A percentile compares a stretch with the other conserved stretches of the same genome.
Conservation (phyloP, 441 rosid species). For the Aleurites moluccanus region DNA sequence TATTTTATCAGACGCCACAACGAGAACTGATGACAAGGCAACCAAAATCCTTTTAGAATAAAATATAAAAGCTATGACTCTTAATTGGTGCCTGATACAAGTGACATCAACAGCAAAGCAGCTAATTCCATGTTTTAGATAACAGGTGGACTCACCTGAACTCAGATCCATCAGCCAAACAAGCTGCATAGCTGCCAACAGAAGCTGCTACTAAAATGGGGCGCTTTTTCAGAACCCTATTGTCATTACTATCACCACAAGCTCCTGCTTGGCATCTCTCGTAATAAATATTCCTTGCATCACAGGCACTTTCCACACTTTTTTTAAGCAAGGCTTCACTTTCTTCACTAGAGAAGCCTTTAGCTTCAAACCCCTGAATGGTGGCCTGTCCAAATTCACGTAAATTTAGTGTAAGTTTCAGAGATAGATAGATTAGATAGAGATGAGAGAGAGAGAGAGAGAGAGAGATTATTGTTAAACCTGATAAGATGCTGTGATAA, state of each 20-base stretch:
- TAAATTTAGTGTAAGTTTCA: slow-evolving; percentile 9
- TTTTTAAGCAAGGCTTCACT: slow-evolving; percentile 63
- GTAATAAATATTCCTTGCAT: slow-evolving; percentile 56
- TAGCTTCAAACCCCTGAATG: slow-evolving; percentile 80
- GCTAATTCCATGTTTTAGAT: slow-evolving; percentile 3
- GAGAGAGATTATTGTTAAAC: slow-evolving; percentile 24
- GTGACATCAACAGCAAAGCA: slow-evolving; percentile 2
- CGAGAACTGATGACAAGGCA: background rate
- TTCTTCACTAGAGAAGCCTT: slow-evolving; percentile 63
- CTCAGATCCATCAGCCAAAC: slow-evolving; percentile 94
- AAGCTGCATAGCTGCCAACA: slow-evolving; percentile 93
- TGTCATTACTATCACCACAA: slow-evolving; percentile 27
- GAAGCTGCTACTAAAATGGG: slow-evolving; percentile 84
- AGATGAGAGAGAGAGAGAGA: slow-evolving; percentile 4
- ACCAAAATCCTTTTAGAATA: background rate
- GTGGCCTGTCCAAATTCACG: slow-evolving; percentile 58
- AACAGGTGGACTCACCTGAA: slow-evolving; percentile 52
- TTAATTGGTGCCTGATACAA: background rate
- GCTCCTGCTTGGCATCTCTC: slow-evolving; percentile 44
- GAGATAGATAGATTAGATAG: background rate
- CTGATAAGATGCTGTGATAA: slow-evolving; percentile 83
- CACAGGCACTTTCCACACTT: slow-evolving; percentile 75
- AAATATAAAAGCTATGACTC: background rate
- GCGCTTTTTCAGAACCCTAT: slow-evolving; percentile 48
- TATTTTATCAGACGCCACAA: background rate